phyloP scores from a whole-genome alignment of 2,329 filamentous ascomycete species.

The Tolypocladium sp. region DNA sequence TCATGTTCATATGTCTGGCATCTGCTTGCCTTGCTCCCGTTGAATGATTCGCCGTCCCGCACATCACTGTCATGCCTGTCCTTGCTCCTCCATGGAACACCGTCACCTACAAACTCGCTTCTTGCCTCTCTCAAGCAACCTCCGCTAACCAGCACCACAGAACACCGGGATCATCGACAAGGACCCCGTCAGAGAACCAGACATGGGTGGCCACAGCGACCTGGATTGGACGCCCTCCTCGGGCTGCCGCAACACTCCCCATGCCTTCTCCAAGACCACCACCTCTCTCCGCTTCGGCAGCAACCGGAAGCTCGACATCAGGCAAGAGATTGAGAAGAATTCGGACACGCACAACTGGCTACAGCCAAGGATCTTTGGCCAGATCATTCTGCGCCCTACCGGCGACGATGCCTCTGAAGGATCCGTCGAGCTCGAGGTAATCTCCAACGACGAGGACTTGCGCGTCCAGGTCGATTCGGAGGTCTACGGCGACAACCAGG shows the following conservation, averaged over 20 bases:
- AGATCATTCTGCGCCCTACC: conserved; percentile 33
- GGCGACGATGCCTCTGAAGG: conserved; percentile 20
- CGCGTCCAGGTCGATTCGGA: conserved; percentile 22
- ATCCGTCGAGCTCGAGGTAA: conserved; percentile 32
- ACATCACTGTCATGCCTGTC: not conserved
- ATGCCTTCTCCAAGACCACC: conserved; percentile 8
- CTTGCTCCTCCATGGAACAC: not conserved
- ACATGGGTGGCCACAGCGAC: conserved; percentile 8
- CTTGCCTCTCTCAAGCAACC: not conserved
- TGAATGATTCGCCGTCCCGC: not conserved
- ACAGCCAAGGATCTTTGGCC: conserved; percentile 31
- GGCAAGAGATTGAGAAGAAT: conserved; percentile 23
- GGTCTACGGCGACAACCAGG: conserved; percentile 24
- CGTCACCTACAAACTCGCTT: not conserved
- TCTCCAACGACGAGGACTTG: conserved; percentile 35
- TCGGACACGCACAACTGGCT: conserved; percentile 10
- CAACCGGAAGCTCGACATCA: conserved; percentile 26
- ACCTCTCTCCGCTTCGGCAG: conserved; percentile 22
- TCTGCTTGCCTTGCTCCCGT: not conserved
- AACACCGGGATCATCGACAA: conserved; percentile 11
- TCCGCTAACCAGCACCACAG: conserved; percentile 3
- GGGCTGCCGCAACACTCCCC: conserved; percentile 15
- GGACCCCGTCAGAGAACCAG: conserved; percentile 14
- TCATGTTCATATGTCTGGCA: not conserved
- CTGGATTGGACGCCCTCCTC: conserved; percentile 16